A percentile compares a stretch with the other conserved stretches of the same genome.
These are phyloP conservation scores for Akanthomyces lecanii DNA, from an alignment of 2,329 filamentous ascomycete species.

Conservation along the genomic window DNA sequence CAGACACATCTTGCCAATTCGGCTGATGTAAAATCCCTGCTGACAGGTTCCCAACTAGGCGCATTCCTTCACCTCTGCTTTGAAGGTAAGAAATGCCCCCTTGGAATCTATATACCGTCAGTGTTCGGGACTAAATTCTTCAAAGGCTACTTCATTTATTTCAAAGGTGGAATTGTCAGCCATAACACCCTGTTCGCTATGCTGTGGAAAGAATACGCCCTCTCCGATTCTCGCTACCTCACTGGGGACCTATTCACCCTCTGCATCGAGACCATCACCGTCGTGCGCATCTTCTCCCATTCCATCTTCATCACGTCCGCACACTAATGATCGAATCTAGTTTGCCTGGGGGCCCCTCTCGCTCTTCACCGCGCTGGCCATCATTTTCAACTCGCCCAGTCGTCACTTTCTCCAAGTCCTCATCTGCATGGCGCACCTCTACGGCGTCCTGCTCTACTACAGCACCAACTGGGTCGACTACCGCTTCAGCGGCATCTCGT, in stretches of 20 bases:
- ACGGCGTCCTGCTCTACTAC: slow-evolving; percentile 61
- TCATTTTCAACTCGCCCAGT: slow-evolving; percentile 38
- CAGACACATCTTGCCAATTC: neutral
- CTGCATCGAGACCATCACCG: slow-evolving; percentile 81
- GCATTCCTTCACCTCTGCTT: slow-evolving; percentile 75
- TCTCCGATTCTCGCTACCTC: slow-evolving; percentile 83
- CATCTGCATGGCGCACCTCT: slow-evolving; percentile 52
- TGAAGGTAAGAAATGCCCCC: slow-evolving; percentile 52
- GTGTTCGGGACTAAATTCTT: neutral
- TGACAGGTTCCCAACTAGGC: slow-evolving; percentile 35
- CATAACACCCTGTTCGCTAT: slow-evolving; percentile 74
- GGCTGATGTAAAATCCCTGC: neutral
- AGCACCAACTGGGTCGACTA: slow-evolving; percentile 51
- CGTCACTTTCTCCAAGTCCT: slow-evolving; percentile 50
- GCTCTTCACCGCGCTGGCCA: slow-evolving; percentile 43
- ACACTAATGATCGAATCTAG: slow-evolving; percentile 25
- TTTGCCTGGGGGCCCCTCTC: slow-evolving; percentile 57
- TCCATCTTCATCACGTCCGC: neutral
- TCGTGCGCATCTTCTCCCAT: slow-evolving; percentile 46
- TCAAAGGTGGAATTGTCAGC: slow-evolving; percentile 61
- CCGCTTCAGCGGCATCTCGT: slow-evolving; percentile 40
- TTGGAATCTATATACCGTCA: neutral
- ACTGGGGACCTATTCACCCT: slow-evolving; percentile 78
- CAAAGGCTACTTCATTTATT: slow-evolving; percentile 68
- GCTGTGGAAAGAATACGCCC: slow-evolving; percentile 88